Evolutionary conservation across 2,329 filamentous ascomycete genomes (phyloP).

Genomic region (Fusarium pseudograminearum): DNA sequence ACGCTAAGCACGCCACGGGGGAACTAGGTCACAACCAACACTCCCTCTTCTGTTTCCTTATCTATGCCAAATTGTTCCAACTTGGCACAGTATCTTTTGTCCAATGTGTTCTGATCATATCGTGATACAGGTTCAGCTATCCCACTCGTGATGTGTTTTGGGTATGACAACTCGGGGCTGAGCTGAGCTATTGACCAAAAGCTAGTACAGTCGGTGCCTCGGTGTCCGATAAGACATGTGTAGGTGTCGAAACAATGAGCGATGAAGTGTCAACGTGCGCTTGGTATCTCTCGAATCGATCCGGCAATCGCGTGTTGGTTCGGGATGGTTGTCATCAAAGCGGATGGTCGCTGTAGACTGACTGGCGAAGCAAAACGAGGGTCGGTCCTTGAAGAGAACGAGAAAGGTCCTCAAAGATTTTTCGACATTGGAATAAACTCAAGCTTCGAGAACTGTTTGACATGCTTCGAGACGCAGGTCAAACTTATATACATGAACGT

Average conservation of each 20-base stretch:
- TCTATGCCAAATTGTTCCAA: conserved; percentile 23
- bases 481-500: conserved; percentile 45
- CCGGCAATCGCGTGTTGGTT: background rate
- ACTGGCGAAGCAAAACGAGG: background rate
- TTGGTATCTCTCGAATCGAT: background rate
- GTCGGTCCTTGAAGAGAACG: background rate
- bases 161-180: conserved; percentile 9
- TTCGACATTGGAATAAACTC: conserved; percentile 30
- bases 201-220: background rate
- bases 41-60: conserved; percentile 18
- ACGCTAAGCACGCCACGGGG: conserved; percentile 37
- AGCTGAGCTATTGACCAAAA: conserved; percentile 6
- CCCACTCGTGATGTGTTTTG: conserved; percentile 11
- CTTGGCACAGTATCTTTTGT: background rate
- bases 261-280: background rate
- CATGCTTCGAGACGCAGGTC: conserved; percentile 34
- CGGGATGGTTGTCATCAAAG: background rate
- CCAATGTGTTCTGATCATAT: conserved; percentile 3
- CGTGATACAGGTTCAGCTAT: conserved; percentile 11
- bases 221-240: conserved; percentile 20
- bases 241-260: background rate
- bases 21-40: conserved; percentile 7
- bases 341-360: background rate
- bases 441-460: conserved; percentile 9
- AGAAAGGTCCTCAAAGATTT: background rate